Evolutionary conservation across 352 stramenopile species (phyloP), one percentile per base, ranked within the genome.

Genomic region (Pythium rhizo-oryzae): DNA sequence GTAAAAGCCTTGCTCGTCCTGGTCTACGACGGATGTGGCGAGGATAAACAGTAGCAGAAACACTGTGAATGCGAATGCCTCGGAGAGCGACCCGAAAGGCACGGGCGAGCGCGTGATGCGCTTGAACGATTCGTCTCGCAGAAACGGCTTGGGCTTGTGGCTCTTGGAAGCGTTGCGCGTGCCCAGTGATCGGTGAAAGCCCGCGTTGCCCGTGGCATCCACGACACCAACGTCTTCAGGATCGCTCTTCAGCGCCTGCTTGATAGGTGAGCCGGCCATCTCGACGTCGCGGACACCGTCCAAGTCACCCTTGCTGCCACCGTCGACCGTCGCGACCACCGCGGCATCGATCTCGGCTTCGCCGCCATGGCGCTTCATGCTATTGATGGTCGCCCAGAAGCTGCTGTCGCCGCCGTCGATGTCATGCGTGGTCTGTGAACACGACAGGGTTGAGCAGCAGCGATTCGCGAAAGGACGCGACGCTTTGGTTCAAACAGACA

Each of bases 1-100:
- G 77, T 85, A 93, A 58, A 91, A 93, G 2, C 70, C 71, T 30
- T 86, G 69, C 21, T 74, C 72, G 57, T 79, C 69, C 24, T 81
- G 72, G 24, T 80, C 80, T 19, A 91, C 59, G 39, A 87, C 71
- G 0, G 65, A 78, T 12, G 79, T 89, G 2, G 79, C 76, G 52
- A 91, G 30, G 13, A 91, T 65, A 49, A 91, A 88, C 19, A 89
- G 37, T 18, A 91, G 41, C 18, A 91, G 61, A 64, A 91, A 91
- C 13, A 82, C 71, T 3, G 72, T 65, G 61, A 82, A 89, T 23
- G 75, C 67, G 25, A 80, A 69, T 18, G 76, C 79, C 65, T 91
- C 82, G 0, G 72, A 59, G 18, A 91, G 68, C 30, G 75, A 87
- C 7, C 82, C 82, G 24, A 83, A 91, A n/a, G 79, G 75, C 60